A percentile compares a stretch with the other conserved stretches of the same genome.
Conservation (phyloP, 441 rosid genomes). For the Brassica balearica region DNA sequence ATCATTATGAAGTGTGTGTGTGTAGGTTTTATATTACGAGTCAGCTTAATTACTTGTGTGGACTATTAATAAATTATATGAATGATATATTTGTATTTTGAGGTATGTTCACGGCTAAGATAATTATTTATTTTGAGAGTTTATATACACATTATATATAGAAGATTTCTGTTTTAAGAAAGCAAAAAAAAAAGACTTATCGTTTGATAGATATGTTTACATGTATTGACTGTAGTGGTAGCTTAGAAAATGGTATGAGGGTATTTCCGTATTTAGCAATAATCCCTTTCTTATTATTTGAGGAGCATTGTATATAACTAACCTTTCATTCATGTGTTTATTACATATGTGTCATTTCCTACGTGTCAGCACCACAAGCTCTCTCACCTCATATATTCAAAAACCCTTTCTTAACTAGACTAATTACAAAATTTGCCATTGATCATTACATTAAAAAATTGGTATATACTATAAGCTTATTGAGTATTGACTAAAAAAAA, state of each 20-base stretch:
- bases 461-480: no score
- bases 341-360: no score
- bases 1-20: background rate
- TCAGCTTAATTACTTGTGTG: background rate
- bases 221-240: background rate
- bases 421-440: no score
- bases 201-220: background rate
- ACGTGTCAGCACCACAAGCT: no score
- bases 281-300: no score
- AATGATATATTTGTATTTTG: conserved; percentile 4
- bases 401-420: no score
- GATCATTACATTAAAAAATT: no score
- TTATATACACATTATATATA: background rate
- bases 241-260: background rate
- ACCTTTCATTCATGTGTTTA: no score
- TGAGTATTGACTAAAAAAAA: no score
- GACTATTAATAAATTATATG: background rate
- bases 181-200: background rate
- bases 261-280: background rate
- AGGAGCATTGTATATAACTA: no score
- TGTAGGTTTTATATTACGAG: background rate
- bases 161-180: no score
- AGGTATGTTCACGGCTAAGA: background rate
- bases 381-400: no score
- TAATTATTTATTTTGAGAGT: background rate